Evolutionary conservation across 192 early-diverging fungal genomes (phyloP), one percentile per base, ranked within the genome.

Genomic region (Gonapodya sp.): DNA sequence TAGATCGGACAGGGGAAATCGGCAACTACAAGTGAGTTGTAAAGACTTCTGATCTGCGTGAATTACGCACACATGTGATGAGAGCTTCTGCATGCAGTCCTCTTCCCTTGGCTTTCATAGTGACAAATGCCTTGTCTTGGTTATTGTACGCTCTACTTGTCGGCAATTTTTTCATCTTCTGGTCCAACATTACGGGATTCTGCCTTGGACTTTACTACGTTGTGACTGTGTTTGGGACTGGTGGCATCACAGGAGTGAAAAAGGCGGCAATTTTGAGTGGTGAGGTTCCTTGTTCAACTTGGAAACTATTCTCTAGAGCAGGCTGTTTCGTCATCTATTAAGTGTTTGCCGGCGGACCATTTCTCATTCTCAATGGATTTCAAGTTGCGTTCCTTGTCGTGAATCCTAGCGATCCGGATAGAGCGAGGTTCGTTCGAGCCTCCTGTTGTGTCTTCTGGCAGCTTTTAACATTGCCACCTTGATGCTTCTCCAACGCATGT

Each of bases 171-270:
- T 81, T 2, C 46, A 35, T 81, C 35, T 78, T 81, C 35, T 73
- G 33, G 16, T 8, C 81, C 64, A 81, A 81, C 77, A 78, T 81
- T n/a, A 2, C 31, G 2, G 77, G 75, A 31, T 30, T 34, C 36
- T 75, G 35, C 16, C 81, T 81, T 14, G 81, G 75, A 2, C 14
- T 80, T 30, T 81, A 35, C 78, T 80, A 81, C 81, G 79, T 35
- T 34, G 30, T 81, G 2, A 14, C 33, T 24, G 46, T 24, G 46
- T 24, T 64, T 24, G 46, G 46, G 46, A 24, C 46, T 24, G 24
- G 46, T 16, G 81, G n/a, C 34, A 16, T 72, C n/a, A n/a, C n/a
- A n/a, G n/a, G n/a, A n/a, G n/a, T n/a, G n/a, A n/a, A n/a, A n/a
- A n/a, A n/a, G n/a, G n/a, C n/a, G n/a, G n/a, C n/a, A n/a, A n/a